Evolutionary conservation across 192 early-diverging fungal genomes (phyloP).

Genomic region (Podila epigama): DNA sequence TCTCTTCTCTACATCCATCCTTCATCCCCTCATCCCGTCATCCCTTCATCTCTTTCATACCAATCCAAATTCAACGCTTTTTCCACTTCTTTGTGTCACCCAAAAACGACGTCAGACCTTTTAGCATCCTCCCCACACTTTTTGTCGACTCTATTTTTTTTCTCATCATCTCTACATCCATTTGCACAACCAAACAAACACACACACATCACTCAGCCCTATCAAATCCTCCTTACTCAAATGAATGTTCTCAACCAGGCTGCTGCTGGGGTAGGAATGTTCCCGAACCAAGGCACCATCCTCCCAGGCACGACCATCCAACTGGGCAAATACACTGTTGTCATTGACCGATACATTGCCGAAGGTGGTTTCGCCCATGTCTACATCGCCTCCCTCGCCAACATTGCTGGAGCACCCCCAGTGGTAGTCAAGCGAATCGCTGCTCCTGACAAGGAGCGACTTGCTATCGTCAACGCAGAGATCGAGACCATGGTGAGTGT

Average conservation of each 20-base stretch:
- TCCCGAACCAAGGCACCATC: conserved; percentile 60
- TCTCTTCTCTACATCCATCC: neutral
- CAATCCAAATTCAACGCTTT: too few species aligned
- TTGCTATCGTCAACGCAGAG: conserved; percentile 74
- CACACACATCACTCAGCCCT: neutral
- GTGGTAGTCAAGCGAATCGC: conserved; percentile 87
- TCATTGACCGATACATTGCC: conserved; percentile 78
- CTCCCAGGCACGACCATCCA: conserved; percentile 67
- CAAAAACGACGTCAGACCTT: too few species aligned
- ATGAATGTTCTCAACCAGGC: conserved; percentile 39
- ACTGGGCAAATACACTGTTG: conserved; percentile 62
- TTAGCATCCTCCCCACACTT: neutral
- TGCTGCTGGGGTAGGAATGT: too few species aligned
- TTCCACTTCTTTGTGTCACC: too few species aligned
- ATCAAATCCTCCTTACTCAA: neutral
- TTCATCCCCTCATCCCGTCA: neutral
- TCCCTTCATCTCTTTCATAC: neutral
- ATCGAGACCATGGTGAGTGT: conserved; percentile 75
- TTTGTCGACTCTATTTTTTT: neutral
- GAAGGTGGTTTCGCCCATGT: conserved; percentile 94
- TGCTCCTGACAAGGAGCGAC: conserved; percentile 69
- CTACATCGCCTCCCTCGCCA: conserved; percentile 74
- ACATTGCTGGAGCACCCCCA: conserved; percentile 47
- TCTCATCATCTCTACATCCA: neutral
- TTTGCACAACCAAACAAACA: neutral